Percentiles rank a stretch among this genome's conserved stretches.
phyloP scores from a whole-genome alignment of 2,329 filamentous ascomycete genomes.

The Hypoxylon sp. region DNA sequence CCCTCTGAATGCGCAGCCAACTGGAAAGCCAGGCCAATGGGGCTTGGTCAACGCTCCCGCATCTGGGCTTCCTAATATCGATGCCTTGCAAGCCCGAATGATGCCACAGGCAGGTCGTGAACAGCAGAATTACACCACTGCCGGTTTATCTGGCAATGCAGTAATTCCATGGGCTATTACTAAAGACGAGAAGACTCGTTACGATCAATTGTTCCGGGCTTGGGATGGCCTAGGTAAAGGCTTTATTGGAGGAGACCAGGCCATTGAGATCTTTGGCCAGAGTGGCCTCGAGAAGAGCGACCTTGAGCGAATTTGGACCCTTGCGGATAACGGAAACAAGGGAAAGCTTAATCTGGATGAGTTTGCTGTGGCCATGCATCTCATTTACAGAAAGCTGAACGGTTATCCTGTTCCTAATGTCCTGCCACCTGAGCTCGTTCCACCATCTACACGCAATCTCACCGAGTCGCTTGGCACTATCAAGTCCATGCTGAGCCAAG shows the following conservation, averaged over 20 bases:
- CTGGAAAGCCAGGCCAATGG: conserved; percentile 94
- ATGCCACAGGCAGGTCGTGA: conserved; percentile 97
- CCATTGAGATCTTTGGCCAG: conserved; percentile 97
- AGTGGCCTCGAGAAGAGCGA: conserved; percentile 93
- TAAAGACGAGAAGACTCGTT: conserved; percentile 97
- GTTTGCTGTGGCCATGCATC: conserved; percentile 98
- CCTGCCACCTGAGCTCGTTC: conserved; percentile 91
- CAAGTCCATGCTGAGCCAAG: conserved; percentile 88
- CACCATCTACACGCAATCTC: conserved; percentile 93
- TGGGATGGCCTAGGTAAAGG: conserved; percentile 97
- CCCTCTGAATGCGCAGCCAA: conserved; percentile 91
- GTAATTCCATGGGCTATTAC: conserved; percentile 99
- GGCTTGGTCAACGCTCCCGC: conserved; percentile 96
- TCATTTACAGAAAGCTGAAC: conserved; percentile 97
- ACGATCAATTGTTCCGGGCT: conserved; percentile 92
- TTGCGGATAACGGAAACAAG: conserved; percentile 94
- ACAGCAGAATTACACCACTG: conserved; percentile 82
- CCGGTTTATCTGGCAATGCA: conserved; percentile 90
- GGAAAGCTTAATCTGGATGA: conserved; percentile 95
- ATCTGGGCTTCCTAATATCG: conserved; percentile 91
- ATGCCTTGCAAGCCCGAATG: conserved; percentile 91
- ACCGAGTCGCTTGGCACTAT: conserved; percentile 93
- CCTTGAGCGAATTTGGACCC: conserved; percentile 92
- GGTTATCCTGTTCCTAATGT: conserved; percentile 91
- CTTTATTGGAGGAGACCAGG: conserved; percentile 90